These are phyloP conservation scores for Geosmithia flava DNA, from an alignment of 2,329 filamentous ascomycete genomes.

Conservation along the genomic window DNA sequence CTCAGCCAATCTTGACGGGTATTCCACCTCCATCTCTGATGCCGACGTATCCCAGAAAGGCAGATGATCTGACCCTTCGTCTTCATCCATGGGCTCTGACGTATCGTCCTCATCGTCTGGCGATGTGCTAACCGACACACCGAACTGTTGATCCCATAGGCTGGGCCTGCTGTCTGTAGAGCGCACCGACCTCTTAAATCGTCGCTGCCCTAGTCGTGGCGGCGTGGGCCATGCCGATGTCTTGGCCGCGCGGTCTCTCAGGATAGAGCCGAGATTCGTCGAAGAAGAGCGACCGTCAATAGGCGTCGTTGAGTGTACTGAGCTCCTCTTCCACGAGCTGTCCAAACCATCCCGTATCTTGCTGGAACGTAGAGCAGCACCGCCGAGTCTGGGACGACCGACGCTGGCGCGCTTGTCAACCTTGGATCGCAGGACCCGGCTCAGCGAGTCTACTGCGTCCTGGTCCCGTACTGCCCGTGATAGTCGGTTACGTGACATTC, in stretches of 20 bases:
- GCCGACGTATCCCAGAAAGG: neutral
- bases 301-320: too few relatives aligned
- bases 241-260: neutral
- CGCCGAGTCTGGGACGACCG: neutral
- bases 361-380: neutral
- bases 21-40: neutral
- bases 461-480: neutral
- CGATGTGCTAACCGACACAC: neutral
- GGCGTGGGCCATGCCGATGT: neutral
- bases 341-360: neutral
- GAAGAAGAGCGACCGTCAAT: neutral
- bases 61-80: neutral
- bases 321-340: neutral
- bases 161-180: neutral
- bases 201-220: neutral
- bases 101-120: neutral
- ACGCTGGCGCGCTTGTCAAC: neutral
- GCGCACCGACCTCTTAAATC: neutral
- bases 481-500: neutral
- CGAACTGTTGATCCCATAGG: neutral
- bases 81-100: neutral
- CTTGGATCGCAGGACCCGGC: neutral
- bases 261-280: neutral
- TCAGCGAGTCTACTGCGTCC: neutral
- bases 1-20: neutral